Percentiles rank a stretch among this genome's conserved stretches.
Conservation (phyloP, 495 filamentous ascomycete species). For the Penicillium malachiteum region DNA sequence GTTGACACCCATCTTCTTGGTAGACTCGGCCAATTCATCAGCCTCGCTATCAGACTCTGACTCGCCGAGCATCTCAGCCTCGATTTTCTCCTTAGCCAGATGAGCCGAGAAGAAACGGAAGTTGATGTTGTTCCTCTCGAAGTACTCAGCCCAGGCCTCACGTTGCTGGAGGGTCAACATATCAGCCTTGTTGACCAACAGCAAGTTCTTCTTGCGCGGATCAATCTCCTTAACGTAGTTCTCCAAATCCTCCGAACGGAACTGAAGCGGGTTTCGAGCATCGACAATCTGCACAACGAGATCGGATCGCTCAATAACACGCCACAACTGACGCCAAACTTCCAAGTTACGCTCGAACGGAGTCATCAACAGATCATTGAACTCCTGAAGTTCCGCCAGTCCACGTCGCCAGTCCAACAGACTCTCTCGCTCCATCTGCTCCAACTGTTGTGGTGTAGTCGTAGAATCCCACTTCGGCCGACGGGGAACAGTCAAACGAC, state of each 20-base stretch:
- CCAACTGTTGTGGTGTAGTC: constrained; percentile 81
- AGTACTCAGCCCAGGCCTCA: constrained; percentile 83
- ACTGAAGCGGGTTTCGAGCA: constrained; percentile 90
- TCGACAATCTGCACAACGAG: constrained; percentile 98
- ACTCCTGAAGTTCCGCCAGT: constrained; percentile 88
- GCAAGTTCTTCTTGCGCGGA: constrained; percentile 80
- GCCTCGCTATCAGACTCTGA: constrained; percentile 47
- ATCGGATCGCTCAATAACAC: constrained; percentile 96
- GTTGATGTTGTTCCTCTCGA: constrained; percentile 74
- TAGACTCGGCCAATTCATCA: constrained; percentile 37
- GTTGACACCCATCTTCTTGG: constrained; percentile 40
- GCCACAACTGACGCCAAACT: constrained; percentile 97
- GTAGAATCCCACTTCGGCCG: constrained; percentile 82
- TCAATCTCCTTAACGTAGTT: constrained; percentile 92
- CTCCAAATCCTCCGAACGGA: constrained; percentile 91
- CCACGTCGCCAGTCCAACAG: constrained; percentile 89
- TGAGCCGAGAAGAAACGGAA: constrained; percentile 96
- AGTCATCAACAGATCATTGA: constrained; percentile 92
- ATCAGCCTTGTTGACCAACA: constrained; percentile 98
- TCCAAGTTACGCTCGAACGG: constrained; percentile 98
- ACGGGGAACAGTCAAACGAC: constrained; percentile 81
- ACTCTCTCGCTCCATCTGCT: constrained; percentile 73
- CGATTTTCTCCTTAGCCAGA: constrained; percentile 84
- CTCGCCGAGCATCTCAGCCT: constrained; percentile 55
- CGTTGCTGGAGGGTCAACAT: constrained; percentile 94